phyloP scores from a whole-genome alignment of 139 green algal genomes.

The Ulvella scutata region DNA sequence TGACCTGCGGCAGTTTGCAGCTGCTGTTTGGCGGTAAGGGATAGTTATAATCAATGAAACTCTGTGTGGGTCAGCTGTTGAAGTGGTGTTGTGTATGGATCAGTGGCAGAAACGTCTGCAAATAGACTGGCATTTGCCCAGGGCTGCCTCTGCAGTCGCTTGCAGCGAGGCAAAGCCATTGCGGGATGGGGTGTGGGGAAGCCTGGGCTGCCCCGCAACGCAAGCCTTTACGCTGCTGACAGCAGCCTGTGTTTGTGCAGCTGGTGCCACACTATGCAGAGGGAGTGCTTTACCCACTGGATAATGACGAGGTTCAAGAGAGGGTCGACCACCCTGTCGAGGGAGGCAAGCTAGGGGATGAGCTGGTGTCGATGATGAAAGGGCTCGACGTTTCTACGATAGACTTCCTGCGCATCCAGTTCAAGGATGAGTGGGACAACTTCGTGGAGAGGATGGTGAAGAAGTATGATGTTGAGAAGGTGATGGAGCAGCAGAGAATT shows the following conservation, averaged over 20 bases:
- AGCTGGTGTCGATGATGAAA: slow-evolving; percentile 21
- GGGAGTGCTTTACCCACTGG: slow-evolving; percentile 40
- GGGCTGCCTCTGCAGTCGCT: too few relatives aligned
- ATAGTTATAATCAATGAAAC: neutral
- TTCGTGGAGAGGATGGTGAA: slow-evolving; percentile 13
- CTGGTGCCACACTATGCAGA: slow-evolving; percentile 13
- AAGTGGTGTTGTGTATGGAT: neutral
- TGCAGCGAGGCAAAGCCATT: too few relatives aligned
- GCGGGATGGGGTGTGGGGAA: too few relatives aligned
- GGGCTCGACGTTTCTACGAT: slow-evolving; percentile 19
- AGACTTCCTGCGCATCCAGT: slow-evolving; percentile 7
- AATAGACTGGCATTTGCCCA: too few relatives aligned
- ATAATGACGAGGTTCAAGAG: slow-evolving; percentile 7
- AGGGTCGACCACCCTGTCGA: slow-evolving; percentile 11
- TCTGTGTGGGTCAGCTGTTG: slow-evolving; percentile 4
- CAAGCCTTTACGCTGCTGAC: too few relatives aligned
- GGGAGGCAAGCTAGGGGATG: slow-evolving; percentile 5
- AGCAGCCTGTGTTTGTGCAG: too few relatives aligned
- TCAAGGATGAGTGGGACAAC: slow-evolving; percentile 18
- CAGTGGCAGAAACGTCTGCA: neutral
- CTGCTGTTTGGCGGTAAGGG: slow-evolving; percentile 8
- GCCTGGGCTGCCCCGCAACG: too few relatives aligned
- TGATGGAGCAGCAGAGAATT: too few relatives aligned
- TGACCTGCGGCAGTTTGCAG: too few relatives aligned
- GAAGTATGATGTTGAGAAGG: slow-evolving; percentile 18